These are phyloP conservation scores for Prinsepia uniflora DNA, from an alignment of 306 rosid species.

Conservation along the genomic window DNA sequence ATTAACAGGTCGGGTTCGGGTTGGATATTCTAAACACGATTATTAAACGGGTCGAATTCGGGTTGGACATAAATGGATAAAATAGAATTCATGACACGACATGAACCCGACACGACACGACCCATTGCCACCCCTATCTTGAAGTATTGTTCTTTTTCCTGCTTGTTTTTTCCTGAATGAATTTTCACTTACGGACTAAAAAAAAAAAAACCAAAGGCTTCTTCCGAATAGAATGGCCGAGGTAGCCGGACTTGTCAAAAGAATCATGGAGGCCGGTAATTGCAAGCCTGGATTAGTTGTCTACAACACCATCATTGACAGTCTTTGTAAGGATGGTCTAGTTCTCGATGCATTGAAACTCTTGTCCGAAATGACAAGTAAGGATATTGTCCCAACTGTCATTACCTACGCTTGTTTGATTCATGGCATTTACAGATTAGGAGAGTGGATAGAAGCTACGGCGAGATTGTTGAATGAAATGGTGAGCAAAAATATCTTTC, in stretches of 20 bases:
- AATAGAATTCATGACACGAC: too few relatives aligned
- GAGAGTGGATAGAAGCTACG: conserved; percentile 28
- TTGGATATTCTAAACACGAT: too few relatives aligned
- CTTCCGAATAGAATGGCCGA: conserved; percentile 23
- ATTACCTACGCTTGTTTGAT: conserved; percentile 3
- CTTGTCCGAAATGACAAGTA: conserved; percentile 15
- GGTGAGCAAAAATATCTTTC: conserved; percentile 15
- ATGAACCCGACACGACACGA: too few relatives aligned
- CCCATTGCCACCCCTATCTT: too few relatives aligned
- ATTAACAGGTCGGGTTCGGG: too few relatives aligned
- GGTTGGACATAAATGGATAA: too few relatives aligned
- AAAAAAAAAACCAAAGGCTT: too few relatives aligned
- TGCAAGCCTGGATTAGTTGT: conserved; percentile 18
- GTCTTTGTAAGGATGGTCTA: conserved; percentile 33
- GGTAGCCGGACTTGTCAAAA: conserved; percentile 21
- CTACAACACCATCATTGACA: conserved; percentile 29
- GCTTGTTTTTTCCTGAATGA: too few relatives aligned
- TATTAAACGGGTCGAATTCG: too few relatives aligned
- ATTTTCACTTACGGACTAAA: too few relatives aligned
- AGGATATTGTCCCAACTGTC: conserved; percentile 28
- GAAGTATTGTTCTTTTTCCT: too few relatives aligned
- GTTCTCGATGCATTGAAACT: conserved; percentile 24
- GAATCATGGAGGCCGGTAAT: conserved; percentile 25
- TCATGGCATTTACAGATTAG: conserved; percentile 26
- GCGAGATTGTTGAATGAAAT: conserved; percentile 30